These are phyloP conservation scores for Pleurotus eryngii DNA, from an alignment of 768 basidiomycete species.

Conservation along the genomic window DNA sequence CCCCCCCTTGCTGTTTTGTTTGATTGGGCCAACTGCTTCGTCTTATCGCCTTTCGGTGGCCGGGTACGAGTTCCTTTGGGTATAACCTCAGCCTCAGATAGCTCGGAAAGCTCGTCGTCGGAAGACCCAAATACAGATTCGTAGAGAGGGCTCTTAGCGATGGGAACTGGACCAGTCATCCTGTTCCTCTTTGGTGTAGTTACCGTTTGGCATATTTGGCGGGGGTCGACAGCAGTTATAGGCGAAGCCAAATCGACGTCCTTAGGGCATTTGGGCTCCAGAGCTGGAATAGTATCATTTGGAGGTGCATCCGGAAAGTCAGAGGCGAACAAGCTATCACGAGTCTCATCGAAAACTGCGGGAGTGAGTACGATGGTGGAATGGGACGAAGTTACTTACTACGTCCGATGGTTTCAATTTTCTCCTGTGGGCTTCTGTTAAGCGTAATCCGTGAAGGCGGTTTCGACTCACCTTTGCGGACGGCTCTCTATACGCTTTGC, in stretches of 20 bases:
- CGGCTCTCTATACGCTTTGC: neutral
- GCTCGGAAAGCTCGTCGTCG: conserved; percentile 23
- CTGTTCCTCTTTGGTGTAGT: neutral
- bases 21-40: neutral
- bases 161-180: neutral
- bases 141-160: neutral
- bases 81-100: conserved; percentile 15
- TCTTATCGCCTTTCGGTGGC: neutral
- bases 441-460: no score
- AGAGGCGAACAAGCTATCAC: conserved; percentile 9
- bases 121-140: conserved; percentile 19
- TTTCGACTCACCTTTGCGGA: conserved; percentile 7
- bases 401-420: conserved; percentile 7
- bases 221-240: neutral
- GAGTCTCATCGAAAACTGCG: conserved; percentile 9
- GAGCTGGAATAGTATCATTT: neutral
- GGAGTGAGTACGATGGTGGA: no score
- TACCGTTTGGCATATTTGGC: neutral
- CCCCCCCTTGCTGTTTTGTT: neutral
- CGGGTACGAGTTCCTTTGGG: neutral
- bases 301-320: neutral
- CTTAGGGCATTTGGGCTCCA: no score
- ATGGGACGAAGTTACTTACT: neutral
- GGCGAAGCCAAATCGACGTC: neutral
- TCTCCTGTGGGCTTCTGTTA: neutral